Base-by-base conservation (phyloP, 345 rosid species). In the Syzygium aqueum region DNA sequence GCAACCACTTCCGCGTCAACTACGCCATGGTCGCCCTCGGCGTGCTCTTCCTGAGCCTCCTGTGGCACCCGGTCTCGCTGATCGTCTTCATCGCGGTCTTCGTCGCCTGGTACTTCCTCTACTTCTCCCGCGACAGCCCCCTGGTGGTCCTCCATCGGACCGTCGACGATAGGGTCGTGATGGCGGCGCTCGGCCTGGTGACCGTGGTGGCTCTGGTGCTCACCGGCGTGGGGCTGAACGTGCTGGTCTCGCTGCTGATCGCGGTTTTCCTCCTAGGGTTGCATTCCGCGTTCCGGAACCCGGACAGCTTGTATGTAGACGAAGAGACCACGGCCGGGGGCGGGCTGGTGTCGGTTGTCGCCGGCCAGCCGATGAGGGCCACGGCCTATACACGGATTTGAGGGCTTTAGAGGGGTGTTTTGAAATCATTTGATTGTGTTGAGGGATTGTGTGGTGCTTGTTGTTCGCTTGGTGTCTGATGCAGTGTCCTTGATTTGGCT, bases 1-100 rank as follows among this genome's bases (percentile, higher is more conserved):
- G 57, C 86, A 22, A 15, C 86, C 86, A 85, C 67, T 85, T 85
- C 86, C 86, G 86, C 86, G 57, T 85, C 86, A 85, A 85, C 86
- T 85, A 85, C 86, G 67, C 65, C 51, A 28, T 52, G 65, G 21
- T 85, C 51, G 59, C 63, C 67, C 65, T 85, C 86, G 37, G 27
- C 86, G 6, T 85, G 7, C 86, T 85, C 65, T 52, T 85, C 86
- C 49, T 73, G 49, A 73, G 82, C 82, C 82, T 73, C 49, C 82
- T 73, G 14, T 73, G 82, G 82, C 82, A 73, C 82, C 82, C 82
- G 82, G 82, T 73, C 40, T 73, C 82, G 82, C 37, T 53, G 65
- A 51, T 85, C 65, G 50, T 85, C 63, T 25, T 85, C 86, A 19
- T 85, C 28, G 65, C 49, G 11, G 65, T 85, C 86, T 59, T 85